Conservation (phyloP, 345 rosid genomes). For the Murraya koenigii region DNA sequence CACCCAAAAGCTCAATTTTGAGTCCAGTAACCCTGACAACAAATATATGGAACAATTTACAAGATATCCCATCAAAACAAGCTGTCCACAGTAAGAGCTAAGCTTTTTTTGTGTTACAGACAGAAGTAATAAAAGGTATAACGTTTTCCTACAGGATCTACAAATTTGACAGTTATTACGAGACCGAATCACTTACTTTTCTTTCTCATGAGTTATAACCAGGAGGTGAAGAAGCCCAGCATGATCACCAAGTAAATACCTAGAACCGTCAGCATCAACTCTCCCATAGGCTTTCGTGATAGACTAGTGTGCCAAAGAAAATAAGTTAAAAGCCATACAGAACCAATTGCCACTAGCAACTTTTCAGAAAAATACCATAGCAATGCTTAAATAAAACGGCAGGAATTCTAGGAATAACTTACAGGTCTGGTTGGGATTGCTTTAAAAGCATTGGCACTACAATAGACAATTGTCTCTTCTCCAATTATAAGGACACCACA, state of each 20-base stretch:
- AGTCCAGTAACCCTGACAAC: conserved; percentile 85
- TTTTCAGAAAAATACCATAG: not conserved
- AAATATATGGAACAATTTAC: conserved; percentile 13
- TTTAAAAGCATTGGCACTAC: conserved; percentile 84
- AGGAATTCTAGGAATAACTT: conserved; percentile 26
- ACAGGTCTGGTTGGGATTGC: conserved; percentile 85
- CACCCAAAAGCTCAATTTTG: conserved; percentile 93
- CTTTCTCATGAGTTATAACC: conserved; percentile 88
- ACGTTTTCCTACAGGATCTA: not conserved
- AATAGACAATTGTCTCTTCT: conserved; percentile 88
- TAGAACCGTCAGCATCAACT: conserved; percentile 93
- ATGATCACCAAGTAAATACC: conserved; percentile 94
- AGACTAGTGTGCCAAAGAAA: conserved; percentile 39
- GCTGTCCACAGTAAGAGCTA: not conserved
- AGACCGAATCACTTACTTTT: conserved; percentile 54
- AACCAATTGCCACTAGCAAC: not conserved
- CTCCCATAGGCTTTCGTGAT: conserved; percentile 93
- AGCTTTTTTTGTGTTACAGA: not conserved
- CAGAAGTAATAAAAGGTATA: not conserved
- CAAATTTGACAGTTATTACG: not conserved
- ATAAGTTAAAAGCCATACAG: conserved; percentile 17
- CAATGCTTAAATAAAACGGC: conserved; percentile 8
- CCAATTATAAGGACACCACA: conserved; percentile 98
- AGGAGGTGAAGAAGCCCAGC: conserved; percentile 85
- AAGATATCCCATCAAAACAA: conserved; percentile 8